Evolutionary conservation across 2,329 filamentous ascomycete genomes (phyloP), one percentile per base, ranked within the genome.

Genomic region (Colletotrichum coccodes): DNA sequence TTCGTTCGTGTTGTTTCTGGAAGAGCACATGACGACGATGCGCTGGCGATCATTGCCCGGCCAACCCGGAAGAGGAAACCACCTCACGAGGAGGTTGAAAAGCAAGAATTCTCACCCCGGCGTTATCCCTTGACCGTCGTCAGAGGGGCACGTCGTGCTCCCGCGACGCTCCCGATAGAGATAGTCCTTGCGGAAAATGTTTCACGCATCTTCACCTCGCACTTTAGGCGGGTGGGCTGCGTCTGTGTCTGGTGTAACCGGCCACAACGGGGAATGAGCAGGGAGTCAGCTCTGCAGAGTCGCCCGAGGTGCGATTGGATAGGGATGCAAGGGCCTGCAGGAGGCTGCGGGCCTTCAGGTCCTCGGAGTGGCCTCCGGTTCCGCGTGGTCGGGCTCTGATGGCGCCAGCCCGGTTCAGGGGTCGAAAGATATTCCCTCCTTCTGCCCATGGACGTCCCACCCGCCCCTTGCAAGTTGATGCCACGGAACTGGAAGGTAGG

Each of bases 331-430:
- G 65, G 65, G 54, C 54, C 36, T 54, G 49, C 38, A 44, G 11
- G 62, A 46, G 40, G 54, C 38, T 30, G 23, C 18, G 46, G 52
- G 32, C 28, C 30, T 30, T 21, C 16, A 16, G 52, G 44, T n/a
- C 30, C 32, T 30, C 40, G 56, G 34, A 44, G 47, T 56, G 18
- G 26, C 36, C 65, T 60, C 65, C 61, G 61, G 65, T 60, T 54
- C 65, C 65, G 65, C 65, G 54, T 65, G 54, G 62, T 68, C 47
- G 65, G 54, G 61, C 42, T 65, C 61, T 23, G 42, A 57, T 65
- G 61, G 61, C 54, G 61, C 50, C 58, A 62, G 57, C 64, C 49
- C 40, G 16, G 40, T 21, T 30, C 46, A 30, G 26, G 65, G 40
- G 47, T 30, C 14, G 54, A 65, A 58, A 68, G 38, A 18, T 60